Evolutionary conservation across 345 rosid species (phyloP).

Genomic region (Viola odorata): DNA sequence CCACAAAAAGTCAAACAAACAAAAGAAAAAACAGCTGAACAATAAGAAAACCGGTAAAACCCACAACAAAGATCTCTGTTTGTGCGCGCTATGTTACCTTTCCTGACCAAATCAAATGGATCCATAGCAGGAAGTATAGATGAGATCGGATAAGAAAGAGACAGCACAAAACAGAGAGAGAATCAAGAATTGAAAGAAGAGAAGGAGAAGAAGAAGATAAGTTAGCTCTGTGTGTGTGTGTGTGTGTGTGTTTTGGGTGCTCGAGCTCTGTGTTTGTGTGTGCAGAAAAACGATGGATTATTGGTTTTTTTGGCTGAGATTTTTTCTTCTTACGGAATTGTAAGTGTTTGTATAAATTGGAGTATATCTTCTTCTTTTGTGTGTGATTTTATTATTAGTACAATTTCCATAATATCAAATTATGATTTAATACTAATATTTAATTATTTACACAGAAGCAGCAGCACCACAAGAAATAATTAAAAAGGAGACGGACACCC

Average conservation of each 20-base stretch:
- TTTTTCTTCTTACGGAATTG: no score
- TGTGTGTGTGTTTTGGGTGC: neutral
- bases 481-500: neutral
- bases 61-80: neutral
- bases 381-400: no score
- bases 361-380: no score
- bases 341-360: no score
- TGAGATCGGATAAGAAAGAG: conserved; percentile 14
- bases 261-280: neutral
- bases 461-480: conserved; percentile 29
- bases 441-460: neutral
- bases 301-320: no score
- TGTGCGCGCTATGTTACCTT: conserved; percentile 34
- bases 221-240: neutral
- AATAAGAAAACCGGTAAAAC: conserved; percentile 1
- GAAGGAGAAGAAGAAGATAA: neutral
- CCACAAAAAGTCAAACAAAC: neutral
- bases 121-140: conserved; percentile 43
- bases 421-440: no score
- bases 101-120: conserved; percentile 58
- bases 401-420: no score
- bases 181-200: neutral
- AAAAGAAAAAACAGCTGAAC: neutral
- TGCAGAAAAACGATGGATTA: no score
- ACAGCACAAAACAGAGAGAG: neutral